A percentile compares a stretch with the other conserved stretches of the same genome.
phyloP scores from a whole-genome alignment of 2,329 filamentous ascomycete genomes.

The Dactylonectria macrodidyma region DNA sequence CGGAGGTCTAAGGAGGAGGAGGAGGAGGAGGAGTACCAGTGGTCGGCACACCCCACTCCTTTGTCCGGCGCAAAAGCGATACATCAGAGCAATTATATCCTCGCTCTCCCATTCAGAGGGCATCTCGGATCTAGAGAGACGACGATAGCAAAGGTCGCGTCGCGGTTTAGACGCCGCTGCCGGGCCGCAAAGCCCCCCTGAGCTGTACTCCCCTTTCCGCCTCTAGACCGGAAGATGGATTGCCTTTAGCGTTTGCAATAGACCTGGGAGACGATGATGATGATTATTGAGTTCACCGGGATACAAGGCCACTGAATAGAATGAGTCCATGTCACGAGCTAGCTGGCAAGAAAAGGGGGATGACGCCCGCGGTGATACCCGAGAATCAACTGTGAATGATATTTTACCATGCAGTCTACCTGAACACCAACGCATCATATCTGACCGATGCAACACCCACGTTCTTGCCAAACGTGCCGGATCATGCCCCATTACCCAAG shows the following conservation, averaged over 20 bases:
- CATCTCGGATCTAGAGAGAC: conserved; percentile 3
- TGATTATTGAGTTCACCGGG: conserved; percentile 21
- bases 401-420: neutral
- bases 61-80: conserved; percentile 16
- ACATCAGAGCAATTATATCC: conserved; percentile 8
- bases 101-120: conserved; percentile 12
- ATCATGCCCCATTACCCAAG: too few relatives aligned
- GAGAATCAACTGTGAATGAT: neutral
- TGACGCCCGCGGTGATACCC: neutral
- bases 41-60: conserved; percentile 5
- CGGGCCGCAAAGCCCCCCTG: conserved; percentile 7
- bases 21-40: conserved; percentile 16
- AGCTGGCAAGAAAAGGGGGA: neutral
- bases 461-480: too few relatives aligned
- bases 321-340: conserved; percentile 29
- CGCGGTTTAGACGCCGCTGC: conserved; percentile 5
- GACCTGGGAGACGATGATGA: conserved; percentile 28
- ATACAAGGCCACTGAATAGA: conserved; percentile 28
- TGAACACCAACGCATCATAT: too few relatives aligned
- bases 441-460: too few relatives aligned
- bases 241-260: conserved; percentile 31
- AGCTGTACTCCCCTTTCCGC: neutral
- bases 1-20: conserved; percentile 17
- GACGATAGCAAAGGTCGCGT: conserved; percentile 21
- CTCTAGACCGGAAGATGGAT: conserved; percentile 10